Evolutionary conservation across 208 protist species (phyloP), one percentile per base, ranked within the genome.

Genomic region (Wallacemonas sp.): DNA sequence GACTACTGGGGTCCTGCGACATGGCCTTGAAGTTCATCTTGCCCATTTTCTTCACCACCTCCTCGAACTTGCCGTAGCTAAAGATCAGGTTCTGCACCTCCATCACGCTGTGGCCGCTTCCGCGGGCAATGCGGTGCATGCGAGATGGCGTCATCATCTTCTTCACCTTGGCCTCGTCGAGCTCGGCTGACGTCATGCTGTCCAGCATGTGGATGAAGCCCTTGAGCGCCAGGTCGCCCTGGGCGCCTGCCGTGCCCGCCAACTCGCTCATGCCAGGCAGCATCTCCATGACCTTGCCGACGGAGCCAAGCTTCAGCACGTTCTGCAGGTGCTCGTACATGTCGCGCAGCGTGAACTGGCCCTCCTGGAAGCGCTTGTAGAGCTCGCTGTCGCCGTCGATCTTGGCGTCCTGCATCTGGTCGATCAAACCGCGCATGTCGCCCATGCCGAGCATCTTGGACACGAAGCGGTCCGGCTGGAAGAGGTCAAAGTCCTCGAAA

Each of bases 241-340:
- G 70, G 61, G 95, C 76, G 30, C 92, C 89, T 2, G 88, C 65
- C 58, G 66, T 34, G 11, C 72, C 72, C 19, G 78, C 80, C 27
- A 95, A 48, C 26, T 78, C 80, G 19, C 83, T 81, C 93, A 98
- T 96, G 56, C 96, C 84, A 5, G 97, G 82, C 60, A 97, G 49
- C 94, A 97, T 98, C 70, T 96, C 89, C 81, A 98, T 88, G 38
- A 98, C 80, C 70, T 94, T 96, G 11, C 87, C 86, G 32, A 98
- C 82, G n/a, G 95, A 97, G 36, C 96, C 95, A 78, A 99, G 89
- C 70, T 98, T 93, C 16, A 96, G 68, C 12, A 98, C 86, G 61
- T 97, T 98, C 78, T 98, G 92, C 65, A 99, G 80, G 69, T 98
- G 95, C 78, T 98, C 97, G 80, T 98, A 97, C 95, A 99, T 97